Base-by-base conservation (phyloP, 495 filamentous ascomycete genomes). In the Xylaria bambusicola region DNA sequence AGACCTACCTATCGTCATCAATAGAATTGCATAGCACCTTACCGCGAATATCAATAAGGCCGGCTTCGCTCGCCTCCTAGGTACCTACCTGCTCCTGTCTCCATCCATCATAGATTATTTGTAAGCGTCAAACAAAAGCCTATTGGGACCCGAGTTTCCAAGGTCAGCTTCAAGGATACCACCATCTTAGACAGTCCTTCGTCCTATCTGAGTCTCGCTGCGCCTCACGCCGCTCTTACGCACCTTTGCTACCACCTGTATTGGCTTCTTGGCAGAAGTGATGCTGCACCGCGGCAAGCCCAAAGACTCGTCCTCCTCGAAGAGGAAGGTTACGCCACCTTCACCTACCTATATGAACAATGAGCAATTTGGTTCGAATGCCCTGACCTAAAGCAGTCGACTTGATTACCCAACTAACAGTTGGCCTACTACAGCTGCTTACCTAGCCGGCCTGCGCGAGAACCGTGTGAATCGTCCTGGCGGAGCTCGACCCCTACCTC, bases 261-360 rank as follows among this genome's bases (percentile, higher is more conserved):
- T 54, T 33, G 2, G 9, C 38, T 15, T 33, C 52, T 5, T 2
- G 27, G 3, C 21, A 31, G 2, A 21, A 6, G 41, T 3, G 38
- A 52, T 60, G 31, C 49, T 68, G 68, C 54, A 63, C 49, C 61
- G 68, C 59, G 46, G 58, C 56, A 70, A 63, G 49, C 65, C 68
- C 15, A 70, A 70, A 31, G 68, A 68, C 9, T 46, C 58, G 55
- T 58, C 61, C 48, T 38, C 63, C 21, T 58, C 67, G 15, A 41
- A 35, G 70, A 77, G 84, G 63, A 89, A 87, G 77, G 82, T 84
- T 62, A 86, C 86, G 45, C 87, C 88, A 61, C 87, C 90, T 21
- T 86, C 86, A 36, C 87, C 89, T 23, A 81, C 84, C 38, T 95
- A 90, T 75, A 96, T 97, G 92, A 85, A 86, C 35, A 85, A 85